These are phyloP conservation scores for Hypoxylon sp. DNA, from an alignment of 2,329 filamentous ascomycete genomes.

Conservation along the genomic window DNA sequence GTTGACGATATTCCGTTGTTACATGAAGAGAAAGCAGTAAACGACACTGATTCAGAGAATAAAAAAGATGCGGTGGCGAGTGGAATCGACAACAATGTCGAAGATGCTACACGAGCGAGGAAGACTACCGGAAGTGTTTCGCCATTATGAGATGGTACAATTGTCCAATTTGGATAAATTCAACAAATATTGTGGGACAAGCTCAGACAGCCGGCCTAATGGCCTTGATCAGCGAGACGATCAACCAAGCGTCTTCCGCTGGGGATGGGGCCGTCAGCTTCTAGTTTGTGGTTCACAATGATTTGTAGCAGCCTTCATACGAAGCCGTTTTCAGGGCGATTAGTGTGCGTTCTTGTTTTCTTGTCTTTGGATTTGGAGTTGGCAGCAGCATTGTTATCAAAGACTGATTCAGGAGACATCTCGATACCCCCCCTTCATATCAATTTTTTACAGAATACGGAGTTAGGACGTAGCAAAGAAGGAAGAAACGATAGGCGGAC, in stretches of 20 bases:
- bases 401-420: conserved; percentile 38
- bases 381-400: conserved; percentile 24
- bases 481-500: conserved; percentile 17
- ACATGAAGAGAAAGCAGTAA: conserved; percentile 60
- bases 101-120: conserved; percentile 64
- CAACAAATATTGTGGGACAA: background rate
- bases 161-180: conserved; percentile 9
- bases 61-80: conserved; percentile 54
- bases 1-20: conserved; percentile 72
- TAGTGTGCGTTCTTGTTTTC: conserved; percentile 6
- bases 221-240: background rate
- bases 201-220: background rate
- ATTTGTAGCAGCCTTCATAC: background rate
- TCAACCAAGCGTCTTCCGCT: background rate
- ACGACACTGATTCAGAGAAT: conserved; percentile 9
- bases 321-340: background rate
- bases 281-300: background rate
- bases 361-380: conserved; percentile 27
- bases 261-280: background rate
- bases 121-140: conserved; percentile 53
- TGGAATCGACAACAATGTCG: conserved; percentile 62
- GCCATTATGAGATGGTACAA: conserved; percentile 12
- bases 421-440: conserved; percentile 42
- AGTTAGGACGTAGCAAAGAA: conserved; percentile 24
- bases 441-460: conserved; percentile 27